Conservation (phyloP, 805 yeast species). For the Candida xiaguanensis region DNA sequence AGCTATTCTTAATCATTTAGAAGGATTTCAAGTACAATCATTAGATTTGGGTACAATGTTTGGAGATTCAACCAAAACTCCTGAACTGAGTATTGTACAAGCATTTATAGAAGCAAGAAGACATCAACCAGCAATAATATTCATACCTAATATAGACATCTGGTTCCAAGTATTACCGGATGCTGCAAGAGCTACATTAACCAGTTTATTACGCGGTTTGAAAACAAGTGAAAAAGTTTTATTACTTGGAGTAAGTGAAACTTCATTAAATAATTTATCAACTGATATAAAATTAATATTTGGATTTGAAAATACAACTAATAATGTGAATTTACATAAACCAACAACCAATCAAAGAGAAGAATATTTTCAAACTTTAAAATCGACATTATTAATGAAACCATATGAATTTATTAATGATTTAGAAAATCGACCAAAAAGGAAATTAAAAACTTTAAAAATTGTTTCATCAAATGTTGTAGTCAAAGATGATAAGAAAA, state of each 20-base stretch:
- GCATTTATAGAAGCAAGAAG: conserved; percentile 82
- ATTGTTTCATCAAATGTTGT: conserved; percentile 19
- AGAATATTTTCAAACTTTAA: conserved; percentile 53
- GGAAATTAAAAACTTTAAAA: conserved; percentile 41
- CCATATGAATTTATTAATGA: conserved; percentile 73
- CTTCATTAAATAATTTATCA: conserved; percentile 35
- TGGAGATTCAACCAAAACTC: conserved; percentile 74
- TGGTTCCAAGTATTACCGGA: conserved; percentile 69
- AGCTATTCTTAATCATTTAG: conserved; percentile 77
- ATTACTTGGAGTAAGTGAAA: conserved; percentile 68
- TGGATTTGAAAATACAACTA: conserved; percentile 46
- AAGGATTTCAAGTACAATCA: conserved; percentile 85
- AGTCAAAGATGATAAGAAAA: conserved; percentile 31
- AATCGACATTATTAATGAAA: conserved; percentile 54
- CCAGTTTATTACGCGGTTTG: conserved; percentile 64
- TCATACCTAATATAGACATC: conserved; percentile 75
- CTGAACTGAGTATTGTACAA: conserved; percentile 82
- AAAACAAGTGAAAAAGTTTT: conserved; percentile 70
- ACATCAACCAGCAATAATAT: conserved; percentile 83
- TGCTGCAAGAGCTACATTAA: conserved; percentile 67
- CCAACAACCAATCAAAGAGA: conserved; percentile 48
- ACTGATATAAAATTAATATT: conserved; percentile 52
- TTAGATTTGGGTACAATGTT: conserved; percentile 75
- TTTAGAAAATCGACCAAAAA: conserved; percentile 50
- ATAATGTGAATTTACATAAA: conserved; percentile 40